Evolutionary conservation across 2,329 filamentous ascomycete genomes (phyloP), one percentile per base, ranked within the genome.

Genomic region (Exophiala oligosperma): DNA sequence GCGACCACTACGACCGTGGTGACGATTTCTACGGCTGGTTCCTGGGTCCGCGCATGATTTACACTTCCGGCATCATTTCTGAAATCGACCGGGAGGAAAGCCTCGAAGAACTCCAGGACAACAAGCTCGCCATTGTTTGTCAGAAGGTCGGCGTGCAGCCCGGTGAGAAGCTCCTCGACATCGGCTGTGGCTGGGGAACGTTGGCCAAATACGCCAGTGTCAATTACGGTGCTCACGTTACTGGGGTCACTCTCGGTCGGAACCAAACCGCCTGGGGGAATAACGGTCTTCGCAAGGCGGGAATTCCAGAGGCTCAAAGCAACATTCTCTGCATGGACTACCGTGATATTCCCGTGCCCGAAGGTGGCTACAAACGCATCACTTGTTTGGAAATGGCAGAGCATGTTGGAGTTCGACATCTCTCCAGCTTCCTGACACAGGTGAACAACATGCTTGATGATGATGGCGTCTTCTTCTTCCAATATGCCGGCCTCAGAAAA

Each of bases 21-120:
- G 92, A 99, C 74, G 94, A 97, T 77, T 96, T 97, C 79, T 99
- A 99, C 81, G 89, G 86, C 74, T 99, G 92, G 92, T 97, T 97
- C 84, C 85, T 97, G 64, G 94, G 94, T 62, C 93, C 93, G 59
- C 92, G 93, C 72, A 99, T 97, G 94, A 91, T 97, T 77, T 97
- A 97, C 81, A 99, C 94, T 52, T 95, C 91, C 51, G 94, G 94
- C 69, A 81, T 99, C 70, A 95, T 99, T 73, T 89, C 89, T 61
- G 92, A 97, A 75, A 84, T 90, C 74, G 86, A 88, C 76, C 83
- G 82, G 66, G 94, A 97, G 77, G 94, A 97, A 79, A 85, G 86
- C 35, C 88, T 99, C 26, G 94, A 99, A 78, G 83, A 97, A 78
- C 84, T 97, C 47, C 94, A 97, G 80, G 93, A 97, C 77, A 97